Base-by-base conservation (phyloP, 2,329 filamentous ascomycete species). In the Verticillium nubilum region DNA sequence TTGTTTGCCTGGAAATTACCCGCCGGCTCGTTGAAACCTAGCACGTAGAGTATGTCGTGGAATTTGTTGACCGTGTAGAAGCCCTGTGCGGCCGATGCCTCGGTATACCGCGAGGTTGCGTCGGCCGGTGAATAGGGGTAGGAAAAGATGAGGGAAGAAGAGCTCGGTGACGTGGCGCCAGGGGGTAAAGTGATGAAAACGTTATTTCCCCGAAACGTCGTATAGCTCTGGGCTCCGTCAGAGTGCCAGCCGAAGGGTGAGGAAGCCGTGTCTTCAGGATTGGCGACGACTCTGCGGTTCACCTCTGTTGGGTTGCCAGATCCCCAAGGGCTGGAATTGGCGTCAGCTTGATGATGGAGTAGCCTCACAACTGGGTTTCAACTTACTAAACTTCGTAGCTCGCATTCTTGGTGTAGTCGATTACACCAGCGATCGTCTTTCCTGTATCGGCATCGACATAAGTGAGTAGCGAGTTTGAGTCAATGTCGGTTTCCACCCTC, bases 1-100 rank as follows among this genome's bases (percentile, higher is more conserved):
- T 82, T 83, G 73, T 80, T 78, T 59, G 69, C 67, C 67, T 84
- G 75, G 68, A 84, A 84, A 70, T 84, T 84, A 2, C 81, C 81
- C 2, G 81, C 80, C 1, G 63, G 70, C 67, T 84, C 81, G 56
- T 73, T 80, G 69, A 84, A 84, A 19, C 81, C 81, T 2, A 84
- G 78, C 12, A 70, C 68, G 67, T 84, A 78, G 31, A 85, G 74
- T 0, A 84, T 68, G 62, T 85, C 82, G 65, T 84, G 82, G 72
- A 79, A 84, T 12, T 70, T 72, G 71, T 84, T 84, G 42, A 76
- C 73, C 0, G 80, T 84, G 73, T 84, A 85, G 72, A 81, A 84
- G 10, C 83, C 75, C 69, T 85, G 81, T 3, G 79, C 76, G 52
- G 80, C 69, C 0, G 81, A 81, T 12, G 80, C 79, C 53, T 82